Base-by-base conservation (phyloP, 2,329 filamentous ascomycete genomes). In the Annulohypoxylon truncatum region DNA sequence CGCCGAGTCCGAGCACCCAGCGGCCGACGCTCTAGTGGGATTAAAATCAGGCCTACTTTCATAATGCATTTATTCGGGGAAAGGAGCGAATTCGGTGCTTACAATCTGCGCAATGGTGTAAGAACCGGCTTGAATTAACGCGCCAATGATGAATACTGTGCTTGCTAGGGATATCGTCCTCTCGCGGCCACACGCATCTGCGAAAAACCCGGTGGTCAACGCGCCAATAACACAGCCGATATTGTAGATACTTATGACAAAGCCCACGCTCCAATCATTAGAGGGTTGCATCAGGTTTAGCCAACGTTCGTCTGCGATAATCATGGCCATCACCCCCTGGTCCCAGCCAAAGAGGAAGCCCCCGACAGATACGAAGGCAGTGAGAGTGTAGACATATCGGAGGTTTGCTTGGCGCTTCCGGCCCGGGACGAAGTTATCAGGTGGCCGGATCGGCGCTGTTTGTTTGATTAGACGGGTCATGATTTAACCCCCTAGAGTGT, bases 271-370 rank as follows among this genome's bases (percentile, higher is more conserved):
- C 75, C 73, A 77, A 44, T 75, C 74, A 28, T 71, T 74, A 9
- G 72, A 67, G 2, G 73, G 75, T 48, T 69, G 66, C 74, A 77
- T 77, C 47, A 77, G 63, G 4, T 55, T 52, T 22, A 73, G 22
- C 75, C 75, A 77, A 12, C 75, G 70, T 8, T 68, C 73, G 40
- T 77, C 75, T 8, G 74, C 74, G 15, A 77, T 73, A 24, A 77
- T 76, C 74, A 77, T 76, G 9, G 72, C 72, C 74, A 77, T 76
- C 18, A 75, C 74, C 10, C 75, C 74, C 38, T 77, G 74, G 38
- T 76, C 71, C 74, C 74, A 77, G 24, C 75, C 75, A 29, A 77
- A 77, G 38, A 77, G 71, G 58, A 77, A 76, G 8, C 65, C 73
- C 8, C 75, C 74, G 7, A 74, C 51, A 12, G 72, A 74, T 6